Percentiles rank a stretch among this genome's conserved stretches.
Conservation (phyloP, 129 eudicot species). For the Flaveria sonorensis region DNA sequence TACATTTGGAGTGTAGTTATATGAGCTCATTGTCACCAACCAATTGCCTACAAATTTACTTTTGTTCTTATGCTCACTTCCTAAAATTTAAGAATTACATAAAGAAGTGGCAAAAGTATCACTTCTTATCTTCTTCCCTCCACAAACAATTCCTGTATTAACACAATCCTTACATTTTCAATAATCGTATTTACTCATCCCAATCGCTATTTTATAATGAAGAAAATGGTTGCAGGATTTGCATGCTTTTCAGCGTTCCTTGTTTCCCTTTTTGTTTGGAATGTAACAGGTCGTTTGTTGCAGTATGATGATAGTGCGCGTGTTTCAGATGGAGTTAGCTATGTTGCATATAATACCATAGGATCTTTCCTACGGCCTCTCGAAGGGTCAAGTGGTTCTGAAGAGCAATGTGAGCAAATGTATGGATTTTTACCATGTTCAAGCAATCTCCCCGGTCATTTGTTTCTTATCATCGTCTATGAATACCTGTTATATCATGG, state of each 20-base stretch:
- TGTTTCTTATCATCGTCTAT: conserved; percentile 66
- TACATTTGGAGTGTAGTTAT: neutral
- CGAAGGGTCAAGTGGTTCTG: conserved; percentile 12
- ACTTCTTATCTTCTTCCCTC: neutral
- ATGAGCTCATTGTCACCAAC: neutral
- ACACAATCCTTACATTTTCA: neutral
- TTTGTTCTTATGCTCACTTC: neutral
- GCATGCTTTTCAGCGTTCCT: conserved; percentile 20
- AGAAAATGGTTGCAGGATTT: neutral
- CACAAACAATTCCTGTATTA: neutral
- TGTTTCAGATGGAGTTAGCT: conserved; percentile 40
- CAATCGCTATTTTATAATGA: conserved; percentile 17
- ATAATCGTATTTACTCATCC: neutral
- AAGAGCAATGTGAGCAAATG: conserved; percentile 51
- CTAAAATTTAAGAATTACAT: neutral
- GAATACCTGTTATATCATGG: conserved; percentile 65
- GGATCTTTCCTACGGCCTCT: conserved; percentile 1
- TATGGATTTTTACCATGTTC: conserved; percentile 90
- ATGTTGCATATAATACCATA: neutral
- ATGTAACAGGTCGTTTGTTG: conserved; percentile 28
- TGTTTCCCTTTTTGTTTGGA: conserved; percentile 16
- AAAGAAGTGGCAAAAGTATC: neutral
- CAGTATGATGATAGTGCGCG: conserved; percentile 4
- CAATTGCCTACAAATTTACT: neutral
- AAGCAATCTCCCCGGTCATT: conserved; percentile 51